phyloP scores from a whole-genome alignment of 108 stramenopile species.

The Cyclostephanos tholiformis region DNA sequence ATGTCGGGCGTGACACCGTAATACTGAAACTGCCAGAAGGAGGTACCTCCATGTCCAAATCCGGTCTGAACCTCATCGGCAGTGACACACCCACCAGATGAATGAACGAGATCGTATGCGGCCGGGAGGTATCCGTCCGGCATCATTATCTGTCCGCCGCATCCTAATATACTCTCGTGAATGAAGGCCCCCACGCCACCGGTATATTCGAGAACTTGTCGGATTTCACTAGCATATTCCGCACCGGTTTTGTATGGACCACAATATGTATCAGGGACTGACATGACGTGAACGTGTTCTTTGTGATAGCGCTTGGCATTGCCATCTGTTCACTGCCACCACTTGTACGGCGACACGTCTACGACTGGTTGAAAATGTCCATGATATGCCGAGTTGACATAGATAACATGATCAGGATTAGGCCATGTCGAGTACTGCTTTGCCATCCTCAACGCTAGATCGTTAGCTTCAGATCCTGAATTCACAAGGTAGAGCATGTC shows the following conservation, averaged over 20 bases:
- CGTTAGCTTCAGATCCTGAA: background rate
- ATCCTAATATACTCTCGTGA: background rate
- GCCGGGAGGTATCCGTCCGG: background rate
- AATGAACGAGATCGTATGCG: background rate
- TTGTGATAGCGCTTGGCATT: background rate
- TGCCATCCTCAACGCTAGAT: background rate
- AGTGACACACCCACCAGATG: background rate
- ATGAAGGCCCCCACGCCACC: background rate
- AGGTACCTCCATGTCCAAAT: background rate
- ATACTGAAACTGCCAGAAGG: background rate
- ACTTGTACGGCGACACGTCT: background rate
- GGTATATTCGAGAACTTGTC: background rate
- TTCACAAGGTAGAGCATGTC: background rate
- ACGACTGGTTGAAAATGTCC: background rate
- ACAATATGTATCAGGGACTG: background rate
- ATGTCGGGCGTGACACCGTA: background rate
- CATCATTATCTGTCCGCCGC: background rate
- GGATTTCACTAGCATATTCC: background rate
- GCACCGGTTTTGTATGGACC: background rate
- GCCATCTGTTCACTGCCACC: background rate
- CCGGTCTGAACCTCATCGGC: conserved; percentile 1
- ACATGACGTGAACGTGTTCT: background rate
- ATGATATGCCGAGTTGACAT: background rate
- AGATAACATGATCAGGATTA: background rate
- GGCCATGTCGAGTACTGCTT: background rate